These are phyloP conservation scores for Heterobasidion parviporum DNA, from an alignment of 1,284 basidiomycete genomes.

Conservation along the genomic window DNA sequence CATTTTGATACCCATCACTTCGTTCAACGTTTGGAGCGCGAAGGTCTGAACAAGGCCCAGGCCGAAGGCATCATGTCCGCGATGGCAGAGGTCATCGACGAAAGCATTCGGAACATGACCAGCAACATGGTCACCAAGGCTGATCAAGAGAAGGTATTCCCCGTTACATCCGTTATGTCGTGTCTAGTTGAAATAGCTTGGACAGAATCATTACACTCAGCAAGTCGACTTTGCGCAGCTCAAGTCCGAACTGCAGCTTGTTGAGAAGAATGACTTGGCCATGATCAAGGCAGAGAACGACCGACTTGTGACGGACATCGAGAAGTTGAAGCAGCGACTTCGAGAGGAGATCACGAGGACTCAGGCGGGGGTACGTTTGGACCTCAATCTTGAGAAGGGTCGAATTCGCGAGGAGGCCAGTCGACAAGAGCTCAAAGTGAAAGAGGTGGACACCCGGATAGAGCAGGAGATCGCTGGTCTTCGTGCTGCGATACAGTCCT, in stretches of 20 bases:
- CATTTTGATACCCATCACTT: constrained; percentile 80
- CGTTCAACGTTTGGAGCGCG: constrained; percentile 79
- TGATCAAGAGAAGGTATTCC: constrained; percentile 83
- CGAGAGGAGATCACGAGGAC: constrained; percentile 89
- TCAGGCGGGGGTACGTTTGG: constrained; percentile 90
- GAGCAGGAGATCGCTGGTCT: constrained; percentile 94
- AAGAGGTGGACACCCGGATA: constrained; percentile 96
- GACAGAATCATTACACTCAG: constrained; percentile 86
- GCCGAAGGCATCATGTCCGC: constrained; percentile 94
- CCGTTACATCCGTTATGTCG: neutral
- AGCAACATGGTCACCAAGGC: constrained; percentile 90
- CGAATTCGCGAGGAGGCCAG: constrained; percentile 91
- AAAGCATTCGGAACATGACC: constrained; percentile 91
- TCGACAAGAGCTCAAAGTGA: constrained; percentile 93
- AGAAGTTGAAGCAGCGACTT: constrained; percentile 92
- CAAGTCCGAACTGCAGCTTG: constrained; percentile 93
- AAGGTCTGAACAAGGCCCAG: constrained; percentile 82
- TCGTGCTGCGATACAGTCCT: constrained; percentile 86
- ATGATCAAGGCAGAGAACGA: constrained; percentile 96
- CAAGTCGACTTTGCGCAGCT: constrained; percentile 97
- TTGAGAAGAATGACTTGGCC: constrained; percentile 96
- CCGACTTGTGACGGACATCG: constrained; percentile 84
- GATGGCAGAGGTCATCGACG: constrained; percentile 92
- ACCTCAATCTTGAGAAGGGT: constrained; percentile 96
- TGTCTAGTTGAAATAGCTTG: neutral